Base-by-base conservation (phyloP, 2,329 filamentous ascomycete species). In the Graphiopsis chlorocephala region DNA sequence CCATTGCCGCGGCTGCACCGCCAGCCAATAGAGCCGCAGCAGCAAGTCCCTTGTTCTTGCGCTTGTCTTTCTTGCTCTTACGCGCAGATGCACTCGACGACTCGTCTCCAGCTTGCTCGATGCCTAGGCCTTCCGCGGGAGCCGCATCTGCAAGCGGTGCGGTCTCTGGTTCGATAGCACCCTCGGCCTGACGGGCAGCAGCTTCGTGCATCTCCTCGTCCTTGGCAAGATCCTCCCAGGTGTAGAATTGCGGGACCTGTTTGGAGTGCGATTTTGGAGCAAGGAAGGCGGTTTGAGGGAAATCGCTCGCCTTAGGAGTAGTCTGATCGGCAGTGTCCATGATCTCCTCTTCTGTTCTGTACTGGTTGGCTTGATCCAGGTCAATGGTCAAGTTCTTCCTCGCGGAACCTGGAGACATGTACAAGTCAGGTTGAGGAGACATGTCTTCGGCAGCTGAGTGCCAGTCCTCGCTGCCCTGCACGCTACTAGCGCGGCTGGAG, bases 301-400 rank as follows among this genome's bases (percentile, higher is more conserved):
- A 84, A 11, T 80, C 76, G 20, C 81, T 82, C 4, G 88, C 88
- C 66, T 86, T 90, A 1, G 90, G 90, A 1, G 90, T 93, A 0
- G 84, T 83, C 72, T 91, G 86, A 4, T 64, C 52, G 68, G 87
- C 81, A 6, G 88, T 91, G 52, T 82, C 88, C 10, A 87, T 78
- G 29, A 84, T 73, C 58, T 88, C 84, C 10, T 78, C 72, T 26
- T 67, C 68, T 2, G 66, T 57, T 11, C 64, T 42, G 45, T 68
- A 68, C 11, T 56, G 56, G 53, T 72, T 68, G 4, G 72, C 71
- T 5, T 63, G 64, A 3, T 66, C 66, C 10, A 67, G 70, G 52
- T 75, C 72, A 10, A 75, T 68, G 1, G 64, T 70, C 45, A 75
- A 57, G 29, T 31, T 31, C 17, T 48, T 59, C 47, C 67, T 63